Evolutionary conservation across 1,139 yeast species (phyloP).

Genomic region (Hyphopichia burtonii): DNA sequence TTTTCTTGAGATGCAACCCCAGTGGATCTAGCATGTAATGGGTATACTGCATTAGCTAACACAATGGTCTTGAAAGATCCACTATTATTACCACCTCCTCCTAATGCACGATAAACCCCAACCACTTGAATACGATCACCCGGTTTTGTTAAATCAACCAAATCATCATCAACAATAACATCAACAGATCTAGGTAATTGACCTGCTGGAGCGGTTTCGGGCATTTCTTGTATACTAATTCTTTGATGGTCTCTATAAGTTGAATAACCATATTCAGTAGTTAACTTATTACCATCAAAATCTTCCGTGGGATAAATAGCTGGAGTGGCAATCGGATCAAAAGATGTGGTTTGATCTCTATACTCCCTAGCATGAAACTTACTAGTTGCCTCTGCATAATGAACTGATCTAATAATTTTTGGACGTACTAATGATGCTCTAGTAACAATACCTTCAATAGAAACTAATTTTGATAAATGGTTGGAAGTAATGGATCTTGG

Average conservation of each 20-base stretch:
- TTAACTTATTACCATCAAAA: conserved; percentile 80
- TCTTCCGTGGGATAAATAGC: conserved; percentile 95
- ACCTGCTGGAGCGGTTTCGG: conserved; percentile 97
- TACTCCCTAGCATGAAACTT: conserved; percentile 89
- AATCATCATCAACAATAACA: conserved; percentile 87
- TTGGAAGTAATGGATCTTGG: conserved; percentile 84
- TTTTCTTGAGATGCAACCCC: conserved; percentile 78
- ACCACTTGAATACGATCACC: conserved; percentile 95
- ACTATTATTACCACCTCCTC: conserved; percentile 67
- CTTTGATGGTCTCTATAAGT: conserved; percentile 95
- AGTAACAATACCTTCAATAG: conserved; percentile 94
- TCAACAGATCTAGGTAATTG: conserved; percentile 94
- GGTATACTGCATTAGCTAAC: conserved; percentile 85
- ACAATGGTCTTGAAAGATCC: conserved; percentile 79
- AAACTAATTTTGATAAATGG: conserved; percentile 76
- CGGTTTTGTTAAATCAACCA: conserved; percentile 89
- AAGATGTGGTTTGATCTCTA: conserved; percentile 88
- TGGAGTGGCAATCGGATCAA: conserved; percentile 80
- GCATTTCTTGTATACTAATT: conserved; percentile 94
- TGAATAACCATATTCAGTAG: conserved; percentile 91
- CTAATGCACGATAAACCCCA: conserved; percentile 91
- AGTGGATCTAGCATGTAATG: conserved; percentile 83
- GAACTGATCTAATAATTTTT: conserved; percentile 87
- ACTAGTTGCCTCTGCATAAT: conserved; percentile 83
- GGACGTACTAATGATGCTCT: conserved; percentile 92